A percentile compares a stretch with the other conserved stretches of the same genome.
Conservation (phyloP, 768 basidiomycete species). For the Lactarius sp. region DNA sequence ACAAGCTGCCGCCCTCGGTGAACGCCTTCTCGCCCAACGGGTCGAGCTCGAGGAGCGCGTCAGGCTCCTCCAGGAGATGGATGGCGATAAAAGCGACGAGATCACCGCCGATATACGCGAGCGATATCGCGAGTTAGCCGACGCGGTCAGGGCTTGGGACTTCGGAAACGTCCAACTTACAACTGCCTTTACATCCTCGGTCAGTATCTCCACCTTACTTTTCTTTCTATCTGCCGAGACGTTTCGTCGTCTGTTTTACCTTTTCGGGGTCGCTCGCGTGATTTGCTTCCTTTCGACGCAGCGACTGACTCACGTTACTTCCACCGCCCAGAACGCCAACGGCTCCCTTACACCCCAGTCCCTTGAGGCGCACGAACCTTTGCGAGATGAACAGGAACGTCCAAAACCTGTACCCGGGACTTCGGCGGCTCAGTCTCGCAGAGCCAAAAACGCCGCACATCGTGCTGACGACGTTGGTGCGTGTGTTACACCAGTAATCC, state of each 20-base stretch:
- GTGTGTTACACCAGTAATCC: slow-evolving; percentile 30
- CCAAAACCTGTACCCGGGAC: slow-evolving; percentile 54
- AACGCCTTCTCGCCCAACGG: slow-evolving; percentile 89
- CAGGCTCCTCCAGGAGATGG: slow-evolving; percentile 68
- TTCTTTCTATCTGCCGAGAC: slow-evolving; percentile 11
- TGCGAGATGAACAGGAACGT: slow-evolving; percentile 60
- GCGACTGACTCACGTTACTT: slow-evolving; percentile 14
- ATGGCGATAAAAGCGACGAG: slow-evolving; percentile 57
- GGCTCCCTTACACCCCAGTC: slow-evolving; percentile 29
- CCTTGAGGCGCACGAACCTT: slow-evolving; percentile 39
- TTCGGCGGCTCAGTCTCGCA: slow-evolving; percentile 80
- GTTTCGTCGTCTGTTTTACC: slow-evolving; percentile 20
- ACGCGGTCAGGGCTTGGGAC: slow-evolving; percentile 75
- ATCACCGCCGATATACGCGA: slow-evolving; percentile 64
- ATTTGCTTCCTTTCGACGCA: slow-evolving; percentile 15
- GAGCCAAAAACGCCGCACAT: slow-evolving; percentile 89
- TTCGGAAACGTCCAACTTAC: slow-evolving; percentile 72
- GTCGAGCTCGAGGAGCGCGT: slow-evolving; percentile 90
- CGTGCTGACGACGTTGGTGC: slow-evolving; percentile 83
- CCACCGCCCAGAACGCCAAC: slow-evolving; percentile 27
- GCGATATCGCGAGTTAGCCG: slow-evolving; percentile 70
- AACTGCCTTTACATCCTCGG: slow-evolving; percentile 60
- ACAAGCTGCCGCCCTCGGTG: slow-evolving; percentile 87
- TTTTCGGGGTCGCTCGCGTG: slow-evolving; percentile 11
- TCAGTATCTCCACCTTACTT: slow-evolving; percentile 33